A percentile compares a stretch with the other conserved stretches of the same genome.
Evolutionary conservation across 1,284 basidiomycete genomes (phyloP).

Genomic region (Puccinia triticina): DNA sequence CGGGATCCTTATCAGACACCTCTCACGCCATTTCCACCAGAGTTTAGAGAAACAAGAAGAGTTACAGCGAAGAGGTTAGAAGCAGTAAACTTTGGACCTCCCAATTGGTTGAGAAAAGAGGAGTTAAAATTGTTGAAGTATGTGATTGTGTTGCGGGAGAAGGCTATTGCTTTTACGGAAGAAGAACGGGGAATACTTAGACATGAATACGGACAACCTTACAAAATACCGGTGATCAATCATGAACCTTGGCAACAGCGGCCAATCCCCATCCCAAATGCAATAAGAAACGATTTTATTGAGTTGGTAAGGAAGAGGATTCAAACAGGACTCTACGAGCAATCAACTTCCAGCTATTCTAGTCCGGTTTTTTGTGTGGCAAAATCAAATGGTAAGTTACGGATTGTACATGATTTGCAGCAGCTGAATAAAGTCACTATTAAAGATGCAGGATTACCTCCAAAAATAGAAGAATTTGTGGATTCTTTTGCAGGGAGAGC

Average conservation of each 20-base stretch:
- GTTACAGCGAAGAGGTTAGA: no score
- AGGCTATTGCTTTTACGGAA: not conserved
- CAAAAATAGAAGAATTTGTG: not conserved
- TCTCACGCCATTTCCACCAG: no score
- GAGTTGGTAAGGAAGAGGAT: not conserved
- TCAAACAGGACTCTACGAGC: not conserved
- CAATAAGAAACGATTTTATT: not conserved
- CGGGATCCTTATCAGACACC: no score
- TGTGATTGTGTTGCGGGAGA: not conserved
- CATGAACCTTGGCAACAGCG: slow-evolving; percentile 4
- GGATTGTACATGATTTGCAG: not conserved
- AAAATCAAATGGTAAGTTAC: not conserved
- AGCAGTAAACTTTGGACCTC: no score
- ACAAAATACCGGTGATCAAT: not conserved
- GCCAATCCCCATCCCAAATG: not conserved
- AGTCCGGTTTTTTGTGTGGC: not conserved
- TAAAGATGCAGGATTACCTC: not conserved
- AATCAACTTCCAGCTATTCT: not conserved
- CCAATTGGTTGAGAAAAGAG: no score
- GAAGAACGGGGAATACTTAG: not conserved
- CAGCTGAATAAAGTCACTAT: slow-evolving; percentile 1
- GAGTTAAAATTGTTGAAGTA: not conserved
- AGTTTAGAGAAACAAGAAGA: no score
- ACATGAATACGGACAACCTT: not conserved
- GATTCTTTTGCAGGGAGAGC: not conserved